phyloP scores from a whole-genome alignment of 225 moss, liverwort and hornwort genomes.

The Physcomitrium patens region DNA sequence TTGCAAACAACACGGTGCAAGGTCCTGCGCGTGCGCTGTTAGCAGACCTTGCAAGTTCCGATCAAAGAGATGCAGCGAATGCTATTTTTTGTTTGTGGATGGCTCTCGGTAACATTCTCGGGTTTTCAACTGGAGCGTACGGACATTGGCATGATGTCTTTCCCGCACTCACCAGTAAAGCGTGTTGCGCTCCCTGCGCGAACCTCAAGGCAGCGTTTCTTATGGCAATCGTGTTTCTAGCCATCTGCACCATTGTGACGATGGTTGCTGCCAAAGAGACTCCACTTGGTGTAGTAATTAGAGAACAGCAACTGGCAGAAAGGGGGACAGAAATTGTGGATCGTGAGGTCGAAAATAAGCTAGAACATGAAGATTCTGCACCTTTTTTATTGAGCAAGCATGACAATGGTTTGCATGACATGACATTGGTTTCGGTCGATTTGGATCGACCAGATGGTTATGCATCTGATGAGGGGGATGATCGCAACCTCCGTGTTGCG shows the following conservation, averaged over 20 bases:
- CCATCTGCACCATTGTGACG: conserved; percentile 66
- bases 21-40: conserved; percentile 87
- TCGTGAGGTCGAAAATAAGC: conserved; percentile 15
- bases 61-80: conserved; percentile 77
- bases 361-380: conserved; percentile 35
- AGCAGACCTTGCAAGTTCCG: conserved; percentile 74
- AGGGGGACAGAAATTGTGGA: neutral
- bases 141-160: conserved; percentile 76
- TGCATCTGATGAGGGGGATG: conserved; percentile 11
- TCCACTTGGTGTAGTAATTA: conserved; percentile 34
- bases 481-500: conserved; percentile 7
- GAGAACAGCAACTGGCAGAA: conserved; percentile 40
- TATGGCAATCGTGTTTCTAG: conserved; percentile 70
- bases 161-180: conserved; percentile 70
- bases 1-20: conserved; percentile 91
- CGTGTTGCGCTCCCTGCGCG: conserved; percentile 85
- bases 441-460: conserved; percentile 34
- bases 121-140: conserved; percentile 82
- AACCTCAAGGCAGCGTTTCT: conserved; percentile 94
- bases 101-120: conserved; percentile 91
- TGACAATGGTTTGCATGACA: conserved; percentile 34
- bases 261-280: conserved; percentile 66
- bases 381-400: conserved; percentile 40
- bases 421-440: conserved; percentile 34
- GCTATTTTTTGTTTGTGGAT: conserved; percentile 90